phyloP scores from a whole-genome alignment of 2,329 filamentous ascomycete species.

The Polytolypa hystricis region DNA sequence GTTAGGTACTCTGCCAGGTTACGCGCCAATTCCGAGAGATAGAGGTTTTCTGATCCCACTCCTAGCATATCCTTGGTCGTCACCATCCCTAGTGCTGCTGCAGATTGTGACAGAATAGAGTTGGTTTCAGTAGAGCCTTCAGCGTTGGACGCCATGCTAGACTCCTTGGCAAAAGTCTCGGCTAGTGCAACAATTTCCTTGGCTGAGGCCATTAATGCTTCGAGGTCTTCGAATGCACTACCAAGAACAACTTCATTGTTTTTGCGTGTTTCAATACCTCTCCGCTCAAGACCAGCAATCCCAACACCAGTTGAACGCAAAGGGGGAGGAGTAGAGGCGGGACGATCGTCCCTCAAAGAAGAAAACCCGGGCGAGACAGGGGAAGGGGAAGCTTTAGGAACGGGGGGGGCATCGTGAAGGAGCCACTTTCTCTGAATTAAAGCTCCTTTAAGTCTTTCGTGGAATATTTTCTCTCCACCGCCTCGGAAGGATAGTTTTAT shows the following conservation, averaged over 20 bases:
- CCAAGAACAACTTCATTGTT: constrained; percentile 92
- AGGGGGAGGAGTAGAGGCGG: constrained; percentile 14
- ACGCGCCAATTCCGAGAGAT: constrained; percentile 74
- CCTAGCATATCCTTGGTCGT: constrained; percentile 91
- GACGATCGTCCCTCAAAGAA: constrained; percentile 16
- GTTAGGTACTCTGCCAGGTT: constrained; percentile 83
- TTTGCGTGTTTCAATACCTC: constrained; percentile 71
- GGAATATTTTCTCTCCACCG: constrained; percentile 82
- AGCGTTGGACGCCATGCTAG: constrained; percentile 43
- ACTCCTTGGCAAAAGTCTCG: constrained; percentile 69
- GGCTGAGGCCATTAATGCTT: constrained; percentile 92
- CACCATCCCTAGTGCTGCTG: constrained; percentile 73
- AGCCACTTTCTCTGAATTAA: constrained; percentile 94
- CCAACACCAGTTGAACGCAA: constrained; percentile 55
- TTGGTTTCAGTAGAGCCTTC: constrained; percentile 58
- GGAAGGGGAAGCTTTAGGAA: constrained; percentile 50
- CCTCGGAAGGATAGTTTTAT: constrained; percentile 87
- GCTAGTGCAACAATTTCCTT: constrained; percentile 93
- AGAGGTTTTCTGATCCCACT: constrained; percentile 65
- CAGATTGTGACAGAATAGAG: constrained; percentile 67
- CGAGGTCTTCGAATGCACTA: constrained; percentile 87
- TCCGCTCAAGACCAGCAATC: constrained; percentile 83
- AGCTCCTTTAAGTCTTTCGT: constrained; percentile 75
- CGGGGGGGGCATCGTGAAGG: constrained; percentile 75
- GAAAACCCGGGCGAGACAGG: constrained; percentile 21